These are phyloP conservation scores for Lactifluus piperatus DNA, from an alignment of 768 basidiomycete genomes.

Conservation along the genomic window DNA sequence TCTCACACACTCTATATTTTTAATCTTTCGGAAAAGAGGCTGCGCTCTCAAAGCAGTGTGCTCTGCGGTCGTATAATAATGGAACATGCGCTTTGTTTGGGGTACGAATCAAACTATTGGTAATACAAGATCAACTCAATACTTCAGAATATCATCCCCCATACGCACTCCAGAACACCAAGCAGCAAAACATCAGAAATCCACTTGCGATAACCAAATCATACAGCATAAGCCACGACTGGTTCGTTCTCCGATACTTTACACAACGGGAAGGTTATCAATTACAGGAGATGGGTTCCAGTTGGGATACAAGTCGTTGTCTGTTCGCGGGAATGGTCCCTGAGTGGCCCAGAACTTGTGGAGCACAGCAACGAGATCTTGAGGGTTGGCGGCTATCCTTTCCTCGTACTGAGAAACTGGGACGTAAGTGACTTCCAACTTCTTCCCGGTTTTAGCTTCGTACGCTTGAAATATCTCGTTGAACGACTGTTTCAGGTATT, in stretches of 20 bases:
- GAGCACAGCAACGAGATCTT: conserved; percentile 6
- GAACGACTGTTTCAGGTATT: conserved; percentile 3
- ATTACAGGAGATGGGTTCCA: conserved; percentile 19
- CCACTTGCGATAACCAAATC: background rate
- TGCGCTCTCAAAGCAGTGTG: background rate
- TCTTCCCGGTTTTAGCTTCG: conserved; percentile 19
- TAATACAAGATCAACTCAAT: background rate
- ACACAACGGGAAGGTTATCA: conserved; percentile 7
- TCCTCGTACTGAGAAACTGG: conserved; percentile 12
- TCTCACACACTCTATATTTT: too few species aligned
- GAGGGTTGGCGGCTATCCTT: conserved; percentile 11
- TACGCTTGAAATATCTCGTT: conserved; percentile 20
- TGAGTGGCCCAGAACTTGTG: conserved; percentile 11
- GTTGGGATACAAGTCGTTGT: conserved; percentile 17
- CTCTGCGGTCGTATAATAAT: background rate
- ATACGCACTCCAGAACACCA: background rate
- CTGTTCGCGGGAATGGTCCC: conserved; percentile 3
- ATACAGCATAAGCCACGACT: background rate
- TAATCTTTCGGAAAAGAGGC: too few species aligned
- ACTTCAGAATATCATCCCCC: background rate
- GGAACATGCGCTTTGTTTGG: background rate
- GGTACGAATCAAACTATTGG: background rate
- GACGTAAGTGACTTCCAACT: conserved; percentile 16
- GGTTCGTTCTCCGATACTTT: background rate
- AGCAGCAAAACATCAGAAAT: background rate